A percentile compares a stretch with the other conserved stretches of the same genome.
Evolutionary conservation across 2,329 filamentous ascomycete species (phyloP).

Genomic region (Trichoderma afroharzianum): DNA sequence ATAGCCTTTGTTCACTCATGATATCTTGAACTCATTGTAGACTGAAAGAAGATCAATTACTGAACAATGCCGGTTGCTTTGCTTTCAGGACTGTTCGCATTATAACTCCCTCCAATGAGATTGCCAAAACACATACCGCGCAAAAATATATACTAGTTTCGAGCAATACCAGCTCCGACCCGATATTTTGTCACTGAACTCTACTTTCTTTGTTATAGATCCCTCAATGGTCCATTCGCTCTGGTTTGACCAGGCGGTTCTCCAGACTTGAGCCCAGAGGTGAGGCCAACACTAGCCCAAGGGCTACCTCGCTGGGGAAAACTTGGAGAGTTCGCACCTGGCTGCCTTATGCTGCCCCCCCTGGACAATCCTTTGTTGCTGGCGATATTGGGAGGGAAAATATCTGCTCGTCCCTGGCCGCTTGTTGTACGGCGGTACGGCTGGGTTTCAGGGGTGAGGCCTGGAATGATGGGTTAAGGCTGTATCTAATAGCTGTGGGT

Average conservation of each 20-base stretch:
- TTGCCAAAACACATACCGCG: neutral
- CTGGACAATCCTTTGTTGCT: slow-evolving; percentile 17
- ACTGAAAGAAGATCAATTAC: neutral
- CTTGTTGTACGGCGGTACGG: slow-evolving; percentile 17
- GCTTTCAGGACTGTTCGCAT: neutral
- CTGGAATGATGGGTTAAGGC: neutral
- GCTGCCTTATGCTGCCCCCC: slow-evolving; percentile 13
- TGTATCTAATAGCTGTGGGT: neutral
- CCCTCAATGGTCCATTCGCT: slow-evolving; percentile 18
- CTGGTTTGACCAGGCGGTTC: slow-evolving; percentile 24
- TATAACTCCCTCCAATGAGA: neutral
- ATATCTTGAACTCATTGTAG: neutral
- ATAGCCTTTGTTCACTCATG: neutral
- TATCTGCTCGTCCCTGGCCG: slow-evolving; percentile 9
- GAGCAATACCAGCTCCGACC: neutral
- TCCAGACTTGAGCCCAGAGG: slow-evolving; percentile 31
- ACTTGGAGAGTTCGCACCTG: slow-evolving; percentile 16
- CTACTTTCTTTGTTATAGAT: slow-evolving; percentile 13
- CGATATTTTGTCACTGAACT: neutral
- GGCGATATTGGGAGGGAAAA: slow-evolving; percentile 7
- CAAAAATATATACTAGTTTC: neutral
- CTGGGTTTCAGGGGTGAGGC: neutral
- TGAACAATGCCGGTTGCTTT: neutral
- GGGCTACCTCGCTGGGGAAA: slow-evolving; percentile 24
- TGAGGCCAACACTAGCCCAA: slow-evolving; percentile 28